Percentiles rank a stretch among this genome's conserved stretches.
phyloP scores from a whole-genome alignment of 2,329 filamentous ascomycete species.

The Emmonsia crescens region DNA sequence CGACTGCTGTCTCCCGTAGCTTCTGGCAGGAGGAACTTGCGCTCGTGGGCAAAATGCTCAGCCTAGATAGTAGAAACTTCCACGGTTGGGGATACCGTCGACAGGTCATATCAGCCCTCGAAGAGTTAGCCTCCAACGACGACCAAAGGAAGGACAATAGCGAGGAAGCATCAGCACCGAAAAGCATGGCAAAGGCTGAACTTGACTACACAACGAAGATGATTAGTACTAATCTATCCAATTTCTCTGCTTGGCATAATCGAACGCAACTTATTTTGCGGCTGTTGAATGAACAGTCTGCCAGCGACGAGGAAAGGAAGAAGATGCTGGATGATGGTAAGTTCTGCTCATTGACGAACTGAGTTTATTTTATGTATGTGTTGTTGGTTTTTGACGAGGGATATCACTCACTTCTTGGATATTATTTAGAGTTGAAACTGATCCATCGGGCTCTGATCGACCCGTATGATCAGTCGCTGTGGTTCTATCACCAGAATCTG shows the following conservation, averaged over 20 bases:
- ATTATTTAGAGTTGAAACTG: conserved; percentile 55
- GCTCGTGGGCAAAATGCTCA: conserved; percentile 79
- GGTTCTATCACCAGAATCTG: conserved; percentile 92
- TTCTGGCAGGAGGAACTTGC: conserved; percentile 80
- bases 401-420: background rate
- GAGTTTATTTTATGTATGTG: background rate
- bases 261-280: conserved; percentile 72
- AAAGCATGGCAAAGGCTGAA: conserved; percentile 64
- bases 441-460: conserved; percentile 74
- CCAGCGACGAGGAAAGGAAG: conserved; percentile 51
- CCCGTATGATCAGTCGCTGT: conserved; percentile 87
- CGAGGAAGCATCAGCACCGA: conserved; percentile 33
- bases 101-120: conserved; percentile 63
- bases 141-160: conserved; percentile 12
- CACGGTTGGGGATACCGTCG: conserved; percentile 93
- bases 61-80: conserved; percentile 79
- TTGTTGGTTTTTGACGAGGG: background rate
- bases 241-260: conserved; percentile 96
- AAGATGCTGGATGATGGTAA: conserved; percentile 61
- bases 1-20: conserved; percentile 43
- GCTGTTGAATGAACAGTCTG: conserved; percentile 59
- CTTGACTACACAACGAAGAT: conserved; percentile 85
- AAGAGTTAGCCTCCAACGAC: conserved; percentile 37
- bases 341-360: conserved; percentile 6
- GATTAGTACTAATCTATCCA: conserved; percentile 75